phyloP scores from a whole-genome alignment of 148 eudicot genomes.

The Camellia granthamiana region DNA sequence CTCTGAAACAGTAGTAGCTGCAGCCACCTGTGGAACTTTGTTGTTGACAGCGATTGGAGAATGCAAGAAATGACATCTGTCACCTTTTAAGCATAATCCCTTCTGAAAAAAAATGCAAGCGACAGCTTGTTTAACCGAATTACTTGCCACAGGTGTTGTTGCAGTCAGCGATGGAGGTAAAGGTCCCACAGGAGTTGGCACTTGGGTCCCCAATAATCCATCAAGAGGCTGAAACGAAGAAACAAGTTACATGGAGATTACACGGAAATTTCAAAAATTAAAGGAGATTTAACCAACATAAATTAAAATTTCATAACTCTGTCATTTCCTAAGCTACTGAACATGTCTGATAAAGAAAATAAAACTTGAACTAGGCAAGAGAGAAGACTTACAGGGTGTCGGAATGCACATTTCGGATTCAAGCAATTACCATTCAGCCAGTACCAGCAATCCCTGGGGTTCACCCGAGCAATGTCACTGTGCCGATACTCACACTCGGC shows the following conservation, averaged over 20 bases:
- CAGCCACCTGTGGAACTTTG: conserved; percentile 45
- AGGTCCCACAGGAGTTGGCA: conserved; percentile 43
- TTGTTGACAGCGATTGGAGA: conserved; percentile 33
- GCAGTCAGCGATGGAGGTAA: conserved; percentile 29
- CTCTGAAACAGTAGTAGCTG: conserved; percentile 33
- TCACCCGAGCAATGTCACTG: conserved; percentile 85
- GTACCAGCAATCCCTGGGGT: conserved; percentile 86
- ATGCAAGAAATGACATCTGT: conserved; percentile 68
- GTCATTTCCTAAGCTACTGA: not conserved
- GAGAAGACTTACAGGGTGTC: conserved; percentile 77
- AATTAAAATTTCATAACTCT: not conserved
- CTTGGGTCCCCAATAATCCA: conserved; percentile 53
- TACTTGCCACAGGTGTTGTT: conserved; percentile 21
- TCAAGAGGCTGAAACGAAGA: conserved; percentile 71
- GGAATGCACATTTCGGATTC: conserved; percentile 78
- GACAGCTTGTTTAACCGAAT: conserved; percentile 54
- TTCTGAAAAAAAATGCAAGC: conserved; percentile 83
- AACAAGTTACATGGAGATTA: not conserved
- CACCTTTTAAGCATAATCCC: conserved; percentile 80
- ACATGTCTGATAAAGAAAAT: not conserved
- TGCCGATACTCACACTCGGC: conserved; percentile 94
- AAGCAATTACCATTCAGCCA: conserved; percentile 86
- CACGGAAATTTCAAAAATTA: not conserved
- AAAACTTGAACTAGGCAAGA: not conserved
- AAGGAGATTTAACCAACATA: not conserved